These are phyloP conservation scores for Pleurotus citrinopileatus DNA, from an alignment of 768 basidiomycete species.

Conservation along the genomic window DNA sequence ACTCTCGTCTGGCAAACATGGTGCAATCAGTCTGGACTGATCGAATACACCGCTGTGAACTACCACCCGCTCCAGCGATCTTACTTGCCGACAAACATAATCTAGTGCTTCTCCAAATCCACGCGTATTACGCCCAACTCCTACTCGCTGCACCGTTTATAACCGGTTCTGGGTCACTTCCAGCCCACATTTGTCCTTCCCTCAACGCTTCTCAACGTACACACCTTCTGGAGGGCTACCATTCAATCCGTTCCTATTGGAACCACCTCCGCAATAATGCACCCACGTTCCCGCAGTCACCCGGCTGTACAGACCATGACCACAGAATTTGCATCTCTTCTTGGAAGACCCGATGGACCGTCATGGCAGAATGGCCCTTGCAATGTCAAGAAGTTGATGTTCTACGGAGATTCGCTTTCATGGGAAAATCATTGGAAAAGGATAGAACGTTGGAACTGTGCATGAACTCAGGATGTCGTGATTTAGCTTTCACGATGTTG, in stretches of 20 bases:
- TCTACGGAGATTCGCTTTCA: constrained; percentile 28
- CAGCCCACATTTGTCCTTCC: constrained; percentile 11
- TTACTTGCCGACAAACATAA: constrained; percentile 24
- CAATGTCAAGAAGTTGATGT: constrained; percentile 29
- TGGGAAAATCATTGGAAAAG: constrained; percentile 26
- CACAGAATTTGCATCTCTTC: constrained; percentile 34
- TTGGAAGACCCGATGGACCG: constrained; percentile 33
- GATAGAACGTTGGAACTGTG: constrained; percentile 27
- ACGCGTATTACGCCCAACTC: constrained; percentile 34
- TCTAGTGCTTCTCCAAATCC: constrained; percentile 24
- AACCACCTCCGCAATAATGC: constrained; percentile 24
- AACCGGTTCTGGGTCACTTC: constrained; percentile 14
- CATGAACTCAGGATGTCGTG: constrained; percentile 33
- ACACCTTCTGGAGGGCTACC: constrained; percentile 32
- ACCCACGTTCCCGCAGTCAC: constrained; percentile 26
- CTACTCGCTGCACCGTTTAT: constrained; percentile 21
- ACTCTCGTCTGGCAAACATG: constrained; percentile 20
- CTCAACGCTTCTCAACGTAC: constrained; percentile 25
- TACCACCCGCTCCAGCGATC: constrained; percentile 27
- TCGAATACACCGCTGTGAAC: constrained; percentile 26
- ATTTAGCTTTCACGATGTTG: constrained; percentile 30
- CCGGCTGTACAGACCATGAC: constrained; percentile 25
- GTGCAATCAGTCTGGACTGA: constrained; percentile 31
- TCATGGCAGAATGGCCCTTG: constrained; percentile 22
- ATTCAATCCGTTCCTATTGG: constrained; percentile 32